Percentiles rank a stretch among this genome's conserved stretches.
phyloP scores from a whole-genome alignment of 257 asterid genomes.

The Primulina tabacum region DNA sequence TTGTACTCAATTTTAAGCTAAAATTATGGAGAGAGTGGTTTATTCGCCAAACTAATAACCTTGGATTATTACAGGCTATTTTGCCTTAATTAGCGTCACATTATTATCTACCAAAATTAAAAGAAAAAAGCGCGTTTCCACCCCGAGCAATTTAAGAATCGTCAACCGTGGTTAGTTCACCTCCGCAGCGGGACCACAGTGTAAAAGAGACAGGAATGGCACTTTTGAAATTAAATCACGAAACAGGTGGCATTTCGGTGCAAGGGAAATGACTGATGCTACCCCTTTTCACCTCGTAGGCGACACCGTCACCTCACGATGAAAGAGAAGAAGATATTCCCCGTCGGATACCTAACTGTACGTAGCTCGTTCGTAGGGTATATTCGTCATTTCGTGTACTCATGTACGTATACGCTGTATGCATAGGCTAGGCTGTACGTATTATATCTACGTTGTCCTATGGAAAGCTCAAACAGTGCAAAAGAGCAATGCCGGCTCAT shows the following conservation, averaged over 20 bases:
- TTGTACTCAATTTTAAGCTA: too few species aligned
- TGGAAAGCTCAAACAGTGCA: constrained; percentile 12
- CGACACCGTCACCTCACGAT: constrained; percentile 16
- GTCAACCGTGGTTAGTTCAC: constrained; percentile 31
- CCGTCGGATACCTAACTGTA: neutral
- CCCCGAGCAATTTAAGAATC: constrained; percentile 23
- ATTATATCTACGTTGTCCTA: constrained; percentile 7
- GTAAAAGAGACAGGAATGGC: constrained; percentile 8
- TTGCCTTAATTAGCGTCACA: constrained; percentile 30
- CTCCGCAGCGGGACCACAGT: constrained; percentile 21
- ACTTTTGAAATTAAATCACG: neutral
- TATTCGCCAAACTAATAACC: too few species aligned
- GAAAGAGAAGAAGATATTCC: constrained; percentile 7
- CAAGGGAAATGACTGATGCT: neutral
- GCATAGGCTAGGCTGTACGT: constrained; percentile 11
- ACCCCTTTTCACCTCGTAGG: constrained; percentile 18
- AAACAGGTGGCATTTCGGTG: neutral
- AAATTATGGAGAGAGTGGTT: too few species aligned
- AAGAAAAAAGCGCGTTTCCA: constrained; percentile 8
- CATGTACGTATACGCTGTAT: neutral
- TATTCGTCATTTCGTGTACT: constrained; percentile 22
- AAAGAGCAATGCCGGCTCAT: constrained; percentile 31
- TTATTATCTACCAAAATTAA: constrained; percentile 20
- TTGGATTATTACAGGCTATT: neutral
- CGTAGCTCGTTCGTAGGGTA: constrained; percentile 19